Percentiles rank a stretch among this genome's conserved stretches.
phyloP scores from a whole-genome alignment of 1,284 basidiomycete genomes.

The Leccinum subatratum region DNA sequence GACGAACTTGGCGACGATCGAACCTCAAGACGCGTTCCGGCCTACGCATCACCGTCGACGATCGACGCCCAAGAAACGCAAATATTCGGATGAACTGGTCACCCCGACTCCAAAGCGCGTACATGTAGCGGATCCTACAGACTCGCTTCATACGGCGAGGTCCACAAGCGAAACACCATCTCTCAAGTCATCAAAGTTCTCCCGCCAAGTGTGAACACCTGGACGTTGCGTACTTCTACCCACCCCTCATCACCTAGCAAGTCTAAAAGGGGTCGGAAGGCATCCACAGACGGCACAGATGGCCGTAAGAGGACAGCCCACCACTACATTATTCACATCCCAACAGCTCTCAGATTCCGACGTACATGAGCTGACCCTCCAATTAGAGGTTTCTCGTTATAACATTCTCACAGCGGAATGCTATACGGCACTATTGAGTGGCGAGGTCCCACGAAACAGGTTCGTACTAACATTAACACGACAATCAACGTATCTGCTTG shows the following conservation, averaged over 20 bases:
- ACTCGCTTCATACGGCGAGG: too few species aligned
- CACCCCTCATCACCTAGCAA: conserved; percentile 27
- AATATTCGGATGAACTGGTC: too few species aligned
- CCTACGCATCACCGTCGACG: conserved; percentile 29
- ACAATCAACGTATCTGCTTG: conserved; percentile 10
- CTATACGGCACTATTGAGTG: conserved; percentile 72
- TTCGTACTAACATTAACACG: conserved; percentile 34
- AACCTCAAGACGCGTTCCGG: conserved; percentile 45
- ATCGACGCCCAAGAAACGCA: too few species aligned
- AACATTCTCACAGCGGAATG: too few species aligned
- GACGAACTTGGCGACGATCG: conserved; percentile 41
- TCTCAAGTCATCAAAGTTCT: too few species aligned
- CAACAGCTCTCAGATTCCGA: conserved; percentile 45
- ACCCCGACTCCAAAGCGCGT: too few species aligned
- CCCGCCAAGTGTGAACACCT: too few species aligned
- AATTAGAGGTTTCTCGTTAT: conserved; percentile 56
- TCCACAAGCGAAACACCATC: too few species aligned
- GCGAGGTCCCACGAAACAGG: conserved; percentile 81
- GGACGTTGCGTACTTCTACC: conserved; percentile 49
- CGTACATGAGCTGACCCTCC: conserved; percentile 45
- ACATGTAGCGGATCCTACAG: too few species aligned
- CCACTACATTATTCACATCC: conserved; percentile 19
- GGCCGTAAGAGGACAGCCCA: conserved; percentile 24
- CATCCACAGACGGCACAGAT: conserved; percentile 34
- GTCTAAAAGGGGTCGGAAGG: conserved; percentile 28